phyloP scores from a whole-genome alignment of 768 basidiomycete species.

The Boletus reticulatus region DNA sequence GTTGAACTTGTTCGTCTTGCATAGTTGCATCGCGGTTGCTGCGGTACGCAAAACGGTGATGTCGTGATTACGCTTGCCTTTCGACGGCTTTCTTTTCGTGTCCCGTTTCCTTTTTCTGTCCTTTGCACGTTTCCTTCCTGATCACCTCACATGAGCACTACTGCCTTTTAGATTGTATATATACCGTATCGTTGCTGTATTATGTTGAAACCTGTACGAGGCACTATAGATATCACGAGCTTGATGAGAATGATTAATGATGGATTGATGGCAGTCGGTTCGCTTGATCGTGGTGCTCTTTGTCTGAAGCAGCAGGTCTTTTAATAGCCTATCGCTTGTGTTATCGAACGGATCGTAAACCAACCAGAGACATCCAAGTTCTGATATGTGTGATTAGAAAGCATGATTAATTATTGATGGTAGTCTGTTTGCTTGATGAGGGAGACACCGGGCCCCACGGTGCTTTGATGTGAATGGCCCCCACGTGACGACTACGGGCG shows the following conservation, averaged over 20 bases:
- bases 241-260: too few relatives aligned
- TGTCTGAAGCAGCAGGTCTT: too few relatives aligned
- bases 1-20: background rate
- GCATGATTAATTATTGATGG: background rate
- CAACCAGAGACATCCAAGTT: too few relatives aligned
- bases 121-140: background rate
- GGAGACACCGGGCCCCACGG: too few relatives aligned
- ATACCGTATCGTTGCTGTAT: background rate
- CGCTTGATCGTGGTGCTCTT: too few relatives aligned
- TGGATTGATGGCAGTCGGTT: too few relatives aligned
- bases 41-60: conserved; percentile 61
- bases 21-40: conserved; percentile 68
- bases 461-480: too few relatives aligned
- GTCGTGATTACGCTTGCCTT: background rate
- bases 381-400: background rate
- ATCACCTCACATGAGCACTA: background rate
- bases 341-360: too few relatives aligned
- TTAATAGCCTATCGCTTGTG: too few relatives aligned
- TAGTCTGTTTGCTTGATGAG: background rate
- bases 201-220: too few relatives aligned
- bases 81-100: background rate
- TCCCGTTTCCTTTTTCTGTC: background rate
- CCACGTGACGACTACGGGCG: too few relatives aligned
- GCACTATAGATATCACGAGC: too few relatives aligned
- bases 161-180: background rate